Conservation (phyloP, 2,329 filamentous ascomycete genomes). For the Macroventuria anomochaeta region DNA sequence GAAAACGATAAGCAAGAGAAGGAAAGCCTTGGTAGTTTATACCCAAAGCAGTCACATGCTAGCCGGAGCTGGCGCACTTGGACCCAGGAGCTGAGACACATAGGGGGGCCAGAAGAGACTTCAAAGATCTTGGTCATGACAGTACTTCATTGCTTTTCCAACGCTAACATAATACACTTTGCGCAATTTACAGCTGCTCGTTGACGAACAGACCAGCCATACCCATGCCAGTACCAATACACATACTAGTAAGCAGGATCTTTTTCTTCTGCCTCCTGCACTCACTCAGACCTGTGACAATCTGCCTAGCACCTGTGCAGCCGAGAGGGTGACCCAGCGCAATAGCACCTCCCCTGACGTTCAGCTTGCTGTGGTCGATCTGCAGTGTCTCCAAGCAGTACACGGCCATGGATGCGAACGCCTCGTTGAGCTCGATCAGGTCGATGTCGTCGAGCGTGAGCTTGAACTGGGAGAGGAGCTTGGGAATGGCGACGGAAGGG, state of each 20-base stretch:
- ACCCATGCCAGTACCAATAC: conserved; percentile 70
- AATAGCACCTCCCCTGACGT: conserved; percentile 81
- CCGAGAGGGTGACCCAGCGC: conserved; percentile 84
- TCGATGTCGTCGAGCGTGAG: conserved; percentile 83
- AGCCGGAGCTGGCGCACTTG: no score
- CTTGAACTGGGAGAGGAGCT: conserved; percentile 82
- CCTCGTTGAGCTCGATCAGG: conserved; percentile 94
- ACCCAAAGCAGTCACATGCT: no score
- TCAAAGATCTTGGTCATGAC: neutral
- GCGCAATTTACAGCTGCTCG: conserved; percentile 56
- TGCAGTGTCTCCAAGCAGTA: conserved; percentile 77
- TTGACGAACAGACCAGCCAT: conserved; percentile 73
- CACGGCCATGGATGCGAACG: conserved; percentile 96
- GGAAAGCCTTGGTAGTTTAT: no score
- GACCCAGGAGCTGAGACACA: no score
- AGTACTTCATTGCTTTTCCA: conserved; percentile 8
- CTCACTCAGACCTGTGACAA: conserved; percentile 90
- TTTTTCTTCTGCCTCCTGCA: conserved; percentile 84
- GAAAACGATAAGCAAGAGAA: no score
- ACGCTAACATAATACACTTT: neutral
- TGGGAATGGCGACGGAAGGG: conserved; percentile 73
- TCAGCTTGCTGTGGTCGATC: conserved; percentile 78
- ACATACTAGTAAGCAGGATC: conserved; percentile 92
- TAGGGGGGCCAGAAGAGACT: no score
- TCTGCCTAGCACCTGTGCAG: conserved; percentile 77